Evolutionary conservation across 495 filamentous ascomycete genomes (phyloP), one percentile per base, ranked within the genome.

Genomic region (Aspergillus baeticus): DNA sequence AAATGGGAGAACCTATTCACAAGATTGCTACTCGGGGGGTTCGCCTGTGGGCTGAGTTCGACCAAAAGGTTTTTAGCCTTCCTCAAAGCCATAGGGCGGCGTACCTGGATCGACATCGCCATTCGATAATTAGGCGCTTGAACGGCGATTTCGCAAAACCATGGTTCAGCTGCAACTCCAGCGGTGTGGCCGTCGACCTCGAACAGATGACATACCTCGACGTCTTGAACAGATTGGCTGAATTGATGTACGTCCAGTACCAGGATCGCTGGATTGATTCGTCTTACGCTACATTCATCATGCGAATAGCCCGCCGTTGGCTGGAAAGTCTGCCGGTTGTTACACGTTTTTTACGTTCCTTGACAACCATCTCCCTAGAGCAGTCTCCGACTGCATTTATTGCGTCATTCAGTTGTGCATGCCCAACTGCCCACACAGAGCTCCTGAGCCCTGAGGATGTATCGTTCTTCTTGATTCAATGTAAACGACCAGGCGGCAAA

Each of bases 1-100:
- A 77, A 55, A 76, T 76, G 72, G 74, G 72, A 1, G 62, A 77
- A 37, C 71, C 72, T 2, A 77, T 77, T 35, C 74, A 77, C 58
- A 75, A 74, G 42, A 52, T 77, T 4, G 72, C 72, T 1, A 77
- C 67, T 1, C 63, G 70, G 10, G 74, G 68, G 2, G 74, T 76
- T 0, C 51, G 55, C 0, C 55, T 77, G 0, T 77, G 74, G 74
- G 58, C 63, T 6, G 71, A 74, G 10, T 54, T 76, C 59, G 74
- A 77, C 48, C 63, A 65, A 43, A 68, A 38, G 0, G 63, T 77
- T 8, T 77, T 77, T 60, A 61, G 54, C 11, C 50, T 74, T 6
- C 60, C 69, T 34, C 58, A 46, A 10, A 57, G 54, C 17, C 66
- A 69, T 15, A 63, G 69, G 7, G 44, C 69, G 3, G 22, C 56